Evolutionary conservation across 306 rosid genomes (phyloP).

Genomic region (Erythrophleum fordii): DNA sequence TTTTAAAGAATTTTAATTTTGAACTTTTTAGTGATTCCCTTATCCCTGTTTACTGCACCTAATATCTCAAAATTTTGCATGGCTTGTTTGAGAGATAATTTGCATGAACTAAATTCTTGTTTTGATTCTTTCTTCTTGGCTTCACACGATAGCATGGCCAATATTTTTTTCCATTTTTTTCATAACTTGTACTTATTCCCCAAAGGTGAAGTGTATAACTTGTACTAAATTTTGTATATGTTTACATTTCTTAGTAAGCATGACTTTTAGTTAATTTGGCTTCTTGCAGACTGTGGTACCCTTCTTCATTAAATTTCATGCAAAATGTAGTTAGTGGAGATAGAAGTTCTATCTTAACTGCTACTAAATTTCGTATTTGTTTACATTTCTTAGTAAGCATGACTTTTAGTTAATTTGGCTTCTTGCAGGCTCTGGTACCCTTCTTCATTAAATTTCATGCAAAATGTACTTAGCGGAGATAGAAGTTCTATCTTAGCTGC

Average conservation of each 20-base stretch:
- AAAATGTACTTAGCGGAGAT: constrained; percentile 55
- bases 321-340: constrained; percentile 57
- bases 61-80: background rate
- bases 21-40: no score
- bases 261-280: constrained; percentile 26
- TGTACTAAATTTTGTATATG: background rate
- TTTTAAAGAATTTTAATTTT: no score
- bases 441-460: constrained; percentile 66
- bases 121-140: constrained; percentile 23
- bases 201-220: constrained; percentile 2
- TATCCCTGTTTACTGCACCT: no score
- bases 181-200: constrained; percentile 11
- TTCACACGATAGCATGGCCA: background rate
- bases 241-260: constrained; percentile 21
- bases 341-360: constrained; percentile 49
- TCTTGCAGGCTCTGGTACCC: constrained; percentile 81
- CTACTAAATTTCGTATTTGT: background rate
- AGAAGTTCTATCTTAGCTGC: constrained; percentile 68
- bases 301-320: constrained; percentile 70
- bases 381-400: constrained; percentile 20
- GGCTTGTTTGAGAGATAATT: constrained; percentile 10
- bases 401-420: constrained; percentile 27
- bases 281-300: constrained; percentile 75
- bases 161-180: background rate
- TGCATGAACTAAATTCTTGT: background rate